phyloP scores from a whole-genome alignment of 2,329 filamentous ascomycete species.

The Penicillium sp. region DNA sequence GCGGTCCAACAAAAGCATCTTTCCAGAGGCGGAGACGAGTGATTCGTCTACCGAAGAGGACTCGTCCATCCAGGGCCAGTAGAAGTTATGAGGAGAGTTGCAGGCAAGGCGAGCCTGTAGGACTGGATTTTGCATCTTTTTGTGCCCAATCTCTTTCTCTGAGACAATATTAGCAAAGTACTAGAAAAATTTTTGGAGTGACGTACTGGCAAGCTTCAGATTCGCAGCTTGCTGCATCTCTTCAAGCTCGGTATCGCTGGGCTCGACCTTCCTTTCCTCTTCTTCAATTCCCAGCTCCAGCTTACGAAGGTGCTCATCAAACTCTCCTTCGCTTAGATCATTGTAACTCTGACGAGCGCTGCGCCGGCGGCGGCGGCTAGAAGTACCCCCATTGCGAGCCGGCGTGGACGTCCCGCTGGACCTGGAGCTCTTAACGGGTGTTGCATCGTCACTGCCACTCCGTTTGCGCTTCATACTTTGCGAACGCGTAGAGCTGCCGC shows the following conservation, averaged over 20 bases:
- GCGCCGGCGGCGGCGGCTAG: slow-evolving; percentile 46
- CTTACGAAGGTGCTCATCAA: slow-evolving; percentile 58
- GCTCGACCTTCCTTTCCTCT: slow-evolving; percentile 49
- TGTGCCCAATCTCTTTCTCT: slow-evolving; percentile 76
- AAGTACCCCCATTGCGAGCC: slow-evolving; percentile 40
- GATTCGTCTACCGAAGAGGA: slow-evolving; percentile 62
- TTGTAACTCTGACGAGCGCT: slow-evolving; percentile 49
- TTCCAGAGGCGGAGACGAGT: slow-evolving; percentile 78
- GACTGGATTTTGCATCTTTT: slow-evolving; percentile 86
- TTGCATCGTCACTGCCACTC: slow-evolving; percentile 35
- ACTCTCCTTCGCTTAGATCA: slow-evolving; percentile 72
- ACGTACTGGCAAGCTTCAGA: slow-evolving; percentile 65
- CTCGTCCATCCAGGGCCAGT: slow-evolving; percentile 70
- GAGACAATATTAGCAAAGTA: slow-evolving; percentile 24
- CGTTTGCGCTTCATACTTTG: slow-evolving; percentile 53
- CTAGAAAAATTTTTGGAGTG: background rate
- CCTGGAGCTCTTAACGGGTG: slow-evolving; percentile 62
- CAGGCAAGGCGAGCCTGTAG: slow-evolving; percentile 88
- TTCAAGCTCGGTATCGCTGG: slow-evolving; percentile 45
- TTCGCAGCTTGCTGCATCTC: slow-evolving; percentile 59
- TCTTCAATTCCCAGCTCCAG: slow-evolving; percentile 50
- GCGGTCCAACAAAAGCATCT: slow-evolving; percentile 88
- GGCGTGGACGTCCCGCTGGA: slow-evolving; percentile 70
- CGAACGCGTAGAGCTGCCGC: slow-evolving; percentile 30
- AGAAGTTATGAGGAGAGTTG: slow-evolving; percentile 93